phyloP scores from a whole-genome alignment of 2,329 filamentous ascomycete genomes.

The Beauveria sp. region DNA sequence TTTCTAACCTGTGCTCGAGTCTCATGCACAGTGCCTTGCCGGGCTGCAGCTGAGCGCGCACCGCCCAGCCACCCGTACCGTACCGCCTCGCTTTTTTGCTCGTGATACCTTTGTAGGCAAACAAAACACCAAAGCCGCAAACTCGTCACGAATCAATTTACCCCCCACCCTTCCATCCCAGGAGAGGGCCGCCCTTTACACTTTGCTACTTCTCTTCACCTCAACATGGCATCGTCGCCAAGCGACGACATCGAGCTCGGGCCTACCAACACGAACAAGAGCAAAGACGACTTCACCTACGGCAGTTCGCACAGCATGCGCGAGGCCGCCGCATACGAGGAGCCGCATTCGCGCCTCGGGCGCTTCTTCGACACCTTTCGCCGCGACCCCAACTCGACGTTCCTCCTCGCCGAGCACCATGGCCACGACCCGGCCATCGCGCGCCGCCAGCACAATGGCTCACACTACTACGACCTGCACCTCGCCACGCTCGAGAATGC shows the following conservation, averaged over 20 bases:
- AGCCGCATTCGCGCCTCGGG: conserved; percentile 20
- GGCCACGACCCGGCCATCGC: conserved; percentile 32
- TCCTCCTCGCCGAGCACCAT: conserved; percentile 37
- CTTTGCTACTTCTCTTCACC: neutral
- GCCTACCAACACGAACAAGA: conserved; percentile 47
- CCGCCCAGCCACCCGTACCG: neutral
- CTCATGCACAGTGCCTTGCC: neutral
- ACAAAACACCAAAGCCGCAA: conserved; percentile 5
- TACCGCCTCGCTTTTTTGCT: neutral
- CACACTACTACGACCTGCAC: conserved; percentile 48
- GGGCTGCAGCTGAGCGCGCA: neutral
- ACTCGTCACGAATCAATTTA: neutral
- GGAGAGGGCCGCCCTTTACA: neutral
- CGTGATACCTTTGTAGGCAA: conserved; percentile 8
- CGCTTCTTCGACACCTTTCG: conserved; percentile 56
- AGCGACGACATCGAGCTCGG: conserved; percentile 45
- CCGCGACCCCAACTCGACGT: conserved; percentile 45
- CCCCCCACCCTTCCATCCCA: neutral
- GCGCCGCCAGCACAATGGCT: conserved; percentile 25
- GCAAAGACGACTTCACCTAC: conserved; percentile 49
- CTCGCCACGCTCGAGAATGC: conserved; percentile 65
- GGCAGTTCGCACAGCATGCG: conserved; percentile 46
- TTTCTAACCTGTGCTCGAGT: neutral
- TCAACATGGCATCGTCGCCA: conserved; percentile 28
- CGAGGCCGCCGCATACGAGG: conserved; percentile 37